phyloP scores from a whole-genome alignment of 169 alveolate species.

The Cryptosporidium sp. region DNA sequence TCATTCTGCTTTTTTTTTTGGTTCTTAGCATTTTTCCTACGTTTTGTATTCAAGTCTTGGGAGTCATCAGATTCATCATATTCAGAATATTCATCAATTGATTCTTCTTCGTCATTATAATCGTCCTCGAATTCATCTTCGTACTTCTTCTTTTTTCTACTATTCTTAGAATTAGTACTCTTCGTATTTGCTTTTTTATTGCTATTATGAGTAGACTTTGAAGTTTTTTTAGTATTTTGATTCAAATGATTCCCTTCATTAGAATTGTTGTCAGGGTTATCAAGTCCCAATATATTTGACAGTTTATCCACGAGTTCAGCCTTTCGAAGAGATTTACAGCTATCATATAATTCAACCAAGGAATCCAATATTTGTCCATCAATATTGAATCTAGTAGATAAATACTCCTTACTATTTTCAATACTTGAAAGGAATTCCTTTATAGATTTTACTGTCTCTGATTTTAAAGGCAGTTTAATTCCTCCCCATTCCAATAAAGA shows the following conservation, averaged over 20 bases:
- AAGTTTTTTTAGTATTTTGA: background rate
- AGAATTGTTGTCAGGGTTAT: background rate
- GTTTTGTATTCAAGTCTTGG: background rate
- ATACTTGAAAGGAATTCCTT: constrained; percentile 34
- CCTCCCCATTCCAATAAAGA: constrained; percentile 63
- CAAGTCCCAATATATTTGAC: constrained; percentile 17
- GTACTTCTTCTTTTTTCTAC: background rate
- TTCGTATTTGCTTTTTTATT: background rate
- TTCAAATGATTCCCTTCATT: background rate
- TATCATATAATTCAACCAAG: background rate
- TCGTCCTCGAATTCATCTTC: constrained; percentile 13
- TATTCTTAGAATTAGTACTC: background rate
- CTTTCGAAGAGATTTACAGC: constrained; percentile 15
- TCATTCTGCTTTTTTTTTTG: background rate
- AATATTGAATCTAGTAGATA: background rate
- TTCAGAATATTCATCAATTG: background rate
- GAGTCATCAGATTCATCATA: background rate
- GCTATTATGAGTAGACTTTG: background rate
- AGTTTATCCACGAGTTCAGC: constrained; percentile 28
- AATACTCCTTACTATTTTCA: constrained; percentile 23
- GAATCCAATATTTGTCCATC: constrained; percentile 13
- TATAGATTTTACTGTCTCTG: constrained; percentile 28
- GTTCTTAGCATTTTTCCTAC: background rate
- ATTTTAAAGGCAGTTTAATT: constrained; percentile 29
- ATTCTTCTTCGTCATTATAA: background rate